Base-by-base conservation (phyloP, 2,329 filamentous ascomycete genomes). In the Xylariaceae sp. region DNA sequence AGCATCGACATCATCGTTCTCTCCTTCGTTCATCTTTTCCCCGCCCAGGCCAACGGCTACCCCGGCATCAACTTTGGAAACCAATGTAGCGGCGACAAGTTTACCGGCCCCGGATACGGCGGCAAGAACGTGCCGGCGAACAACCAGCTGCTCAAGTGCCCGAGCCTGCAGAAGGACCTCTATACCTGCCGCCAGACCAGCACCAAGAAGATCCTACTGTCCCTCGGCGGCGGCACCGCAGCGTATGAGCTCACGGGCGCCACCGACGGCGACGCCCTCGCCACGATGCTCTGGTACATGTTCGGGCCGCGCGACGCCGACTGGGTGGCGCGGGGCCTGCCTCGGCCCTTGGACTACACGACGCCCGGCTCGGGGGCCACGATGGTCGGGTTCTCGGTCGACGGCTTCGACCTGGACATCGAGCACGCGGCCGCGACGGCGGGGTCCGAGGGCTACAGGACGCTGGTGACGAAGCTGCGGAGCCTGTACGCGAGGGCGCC, bases 1-100 rank as follows among this genome's bases (percentile, higher is more conserved):
- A 55, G 52, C 18, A 60, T 71, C 37, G 68, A 71, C 41, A 59
- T 70, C 12, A 69, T 72, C 44, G 57, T 68, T 12, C 54, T 71
- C 4, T 67, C 62, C 3, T 71, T 71, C 45, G 62, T 71, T 16
- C 52, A 66, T 39, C 50, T 63, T 4, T 71, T 71, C 47, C 65
- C 66, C 9, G 54, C 59, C 4, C 63, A 69, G 43, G 65, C 60
- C n/a, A 65, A 71, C 39, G 67, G 67, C 16, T 59, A 61, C 28
- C 64, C 65, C 1, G 65, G 60, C 2, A 57, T 64, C 30, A 66
- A 70, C 48, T 68, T 67, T 42, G 68, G 65, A 4, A 69, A 69
- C 41, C 59, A 64, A 37, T 71, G 68, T 48, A 63, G 59, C 31
- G 50, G 50, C 12, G 43, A 51, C 9, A 51, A 54, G 0, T 65